phyloP scores from a whole-genome alignment of 352 stramenopile genomes.

The Phytophthora pisi region DNA sequence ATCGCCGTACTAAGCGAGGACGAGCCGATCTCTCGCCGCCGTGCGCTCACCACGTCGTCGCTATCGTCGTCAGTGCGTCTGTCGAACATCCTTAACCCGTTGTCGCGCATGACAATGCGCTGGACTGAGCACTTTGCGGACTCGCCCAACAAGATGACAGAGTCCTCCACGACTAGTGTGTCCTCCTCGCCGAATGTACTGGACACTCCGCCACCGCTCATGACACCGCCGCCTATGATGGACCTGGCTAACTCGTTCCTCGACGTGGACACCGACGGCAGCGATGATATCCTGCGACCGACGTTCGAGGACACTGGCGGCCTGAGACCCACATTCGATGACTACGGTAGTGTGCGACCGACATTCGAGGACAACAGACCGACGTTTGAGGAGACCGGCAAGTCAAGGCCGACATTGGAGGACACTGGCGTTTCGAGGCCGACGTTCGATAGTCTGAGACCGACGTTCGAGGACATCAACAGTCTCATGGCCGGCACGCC shows the following conservation, averaged over 20 bases:
- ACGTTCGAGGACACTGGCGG: conserved; percentile 47
- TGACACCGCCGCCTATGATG: conserved; percentile 39
- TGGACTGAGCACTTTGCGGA: conserved; percentile 32
- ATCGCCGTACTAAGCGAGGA: conserved; percentile 47
- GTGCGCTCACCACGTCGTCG: conserved; percentile 55
- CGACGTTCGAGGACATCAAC: background rate
- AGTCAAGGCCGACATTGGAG: background rate
- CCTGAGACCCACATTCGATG: conserved; percentile 14
- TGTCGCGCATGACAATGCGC: conserved; percentile 58
- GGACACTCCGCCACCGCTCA: conserved; percentile 32
- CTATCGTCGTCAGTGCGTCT: conserved; percentile 30
- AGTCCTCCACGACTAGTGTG: conserved; percentile 32
- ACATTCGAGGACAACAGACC: background rate
- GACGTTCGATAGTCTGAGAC: background rate
- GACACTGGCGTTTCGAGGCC: background rate
- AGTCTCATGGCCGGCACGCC: conserved; percentile 42
- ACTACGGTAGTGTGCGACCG: background rate
- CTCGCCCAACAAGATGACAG: conserved; percentile 12
- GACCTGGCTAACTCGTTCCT: conserved; percentile 59
- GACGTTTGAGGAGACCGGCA: background rate
- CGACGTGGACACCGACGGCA: conserved; percentile 53
- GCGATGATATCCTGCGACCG: conserved; percentile 46
- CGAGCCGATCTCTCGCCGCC: conserved; percentile 44
- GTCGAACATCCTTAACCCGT: conserved; percentile 49
- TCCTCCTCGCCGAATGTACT: conserved; percentile 33